A percentile compares a stretch with the other conserved stretches of the same genome.
These are phyloP conservation scores for Melaleuca alternifolia DNA, from an alignment of 345 rosid genomes.

Conservation along the genomic window DNA sequence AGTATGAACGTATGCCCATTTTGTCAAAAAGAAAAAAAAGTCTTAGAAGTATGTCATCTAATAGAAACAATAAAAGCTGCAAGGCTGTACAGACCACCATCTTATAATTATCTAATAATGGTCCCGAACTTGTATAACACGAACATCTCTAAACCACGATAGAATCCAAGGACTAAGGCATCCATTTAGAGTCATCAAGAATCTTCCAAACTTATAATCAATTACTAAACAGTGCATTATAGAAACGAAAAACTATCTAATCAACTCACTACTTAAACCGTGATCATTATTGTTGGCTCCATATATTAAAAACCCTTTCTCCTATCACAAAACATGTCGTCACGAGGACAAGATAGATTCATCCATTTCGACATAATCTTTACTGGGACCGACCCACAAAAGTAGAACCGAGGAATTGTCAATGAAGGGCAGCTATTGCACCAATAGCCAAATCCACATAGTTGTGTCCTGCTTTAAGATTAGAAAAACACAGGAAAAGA, in stretches of 20 bases:
- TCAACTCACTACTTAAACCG: background rate
- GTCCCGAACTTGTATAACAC: background rate
- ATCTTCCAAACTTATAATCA: background rate
- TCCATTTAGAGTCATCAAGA: background rate
- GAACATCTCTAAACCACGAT: background rate
- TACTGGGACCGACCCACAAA: background rate
- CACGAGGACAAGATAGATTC: background rate
- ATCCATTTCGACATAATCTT: background rate
- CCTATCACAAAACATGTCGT: background rate
- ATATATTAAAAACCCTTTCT: background rate
- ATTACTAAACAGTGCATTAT: background rate
- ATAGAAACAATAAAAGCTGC: background rate
- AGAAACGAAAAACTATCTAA: background rate
- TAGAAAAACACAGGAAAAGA: background rate
- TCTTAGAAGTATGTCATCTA: background rate
- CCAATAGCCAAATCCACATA: background rate
- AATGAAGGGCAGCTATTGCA: background rate
- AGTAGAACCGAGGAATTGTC: background rate
- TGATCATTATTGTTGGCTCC: background rate
- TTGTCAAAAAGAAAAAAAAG: background rate
- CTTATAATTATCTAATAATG: background rate
- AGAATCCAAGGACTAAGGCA: background rate
- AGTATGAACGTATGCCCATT: background rate
- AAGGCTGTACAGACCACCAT: background rate
- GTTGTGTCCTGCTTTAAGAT: background rate